These are phyloP conservation scores for Umbelopsis vinacea DNA, from an alignment of 192 early-diverging fungal species.

Conservation along the genomic window DNA sequence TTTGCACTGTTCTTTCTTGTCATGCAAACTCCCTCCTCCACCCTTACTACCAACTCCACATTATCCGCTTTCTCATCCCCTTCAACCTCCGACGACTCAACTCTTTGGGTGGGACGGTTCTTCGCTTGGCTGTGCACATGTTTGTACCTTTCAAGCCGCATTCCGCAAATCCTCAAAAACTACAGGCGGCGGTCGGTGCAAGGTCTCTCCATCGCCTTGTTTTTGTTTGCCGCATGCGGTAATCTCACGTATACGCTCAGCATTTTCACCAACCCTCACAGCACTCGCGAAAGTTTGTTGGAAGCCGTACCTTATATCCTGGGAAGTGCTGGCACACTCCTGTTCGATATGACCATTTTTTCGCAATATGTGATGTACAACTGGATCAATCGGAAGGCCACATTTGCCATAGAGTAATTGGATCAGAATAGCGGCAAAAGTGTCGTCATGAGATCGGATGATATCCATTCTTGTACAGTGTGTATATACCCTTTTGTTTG, in stretches of 20 bases:
- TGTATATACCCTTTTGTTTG: slow-evolving; percentile 8
- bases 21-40: not conserved
- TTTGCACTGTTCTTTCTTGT: slow-evolving; percentile 24
- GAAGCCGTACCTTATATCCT: slow-evolving; percentile 56
- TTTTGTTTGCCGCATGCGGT: slow-evolving; percentile 69
- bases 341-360: slow-evolving; percentile 72
- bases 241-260: slow-evolving; percentile 64
- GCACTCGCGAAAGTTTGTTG: slow-evolving; percentile 28
- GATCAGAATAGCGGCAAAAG: not conserved
- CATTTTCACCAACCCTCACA: slow-evolving; percentile 49
- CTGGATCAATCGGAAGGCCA: not conserved
- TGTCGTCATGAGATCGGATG: no score
- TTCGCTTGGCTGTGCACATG: slow-evolving; percentile 67
- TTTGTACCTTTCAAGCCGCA: slow-evolving; percentile 68
- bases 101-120: slow-evolving; percentile 49
- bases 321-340: slow-evolving; percentile 67
- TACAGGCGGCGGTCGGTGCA: slow-evolving; percentile 60
- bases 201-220: slow-evolving; percentile 74
- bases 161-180: slow-evolving; percentile 79
- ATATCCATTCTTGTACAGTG: not conserved
- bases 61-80: not conserved
- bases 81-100: slow-evolving; percentile 6
- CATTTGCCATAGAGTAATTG: not conserved
- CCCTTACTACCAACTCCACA: not conserved
- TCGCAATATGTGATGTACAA: slow-evolving; percentile 41